phyloP scores from a whole-genome alignment of 2,329 filamentous ascomycete genomes.

The Seiridium unicorne region DNA sequence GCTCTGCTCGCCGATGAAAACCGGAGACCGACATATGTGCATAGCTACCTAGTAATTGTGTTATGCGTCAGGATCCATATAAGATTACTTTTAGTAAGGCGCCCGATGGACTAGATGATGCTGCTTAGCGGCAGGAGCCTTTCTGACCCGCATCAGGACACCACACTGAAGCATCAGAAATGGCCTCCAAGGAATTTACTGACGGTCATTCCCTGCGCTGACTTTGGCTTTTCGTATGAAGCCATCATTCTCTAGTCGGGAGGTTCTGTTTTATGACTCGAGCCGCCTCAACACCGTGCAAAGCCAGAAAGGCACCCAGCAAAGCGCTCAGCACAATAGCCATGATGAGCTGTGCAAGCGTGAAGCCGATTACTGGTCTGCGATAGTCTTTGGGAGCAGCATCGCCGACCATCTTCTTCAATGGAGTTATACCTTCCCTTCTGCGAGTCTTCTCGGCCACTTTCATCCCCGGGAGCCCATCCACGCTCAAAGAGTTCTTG shows the following conservation, averaged over 20 bases:
- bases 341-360: background rate
- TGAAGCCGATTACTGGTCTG: background rate
- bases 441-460: slow-evolving; percentile 27
- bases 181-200: too few relatives aligned
- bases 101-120: too few relatives aligned
- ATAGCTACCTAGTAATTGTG: too few relatives aligned
- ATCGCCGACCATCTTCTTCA: slow-evolving; percentile 38
- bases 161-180: too few relatives aligned
- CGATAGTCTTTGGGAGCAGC: slow-evolving; percentile 20
- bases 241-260: background rate
- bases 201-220: too few relatives aligned
- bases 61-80: too few relatives aligned
- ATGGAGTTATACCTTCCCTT: slow-evolving; percentile 29
- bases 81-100: too few relatives aligned
- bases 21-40: too few relatives aligned
- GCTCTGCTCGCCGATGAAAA: too few relatives aligned
- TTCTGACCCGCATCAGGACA: too few relatives aligned
- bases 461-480: slow-evolving; percentile 35
- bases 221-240: too few relatives aligned
- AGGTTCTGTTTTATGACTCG: background rate
- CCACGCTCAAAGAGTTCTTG: slow-evolving; percentile 38
- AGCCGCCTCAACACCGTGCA: background rate
- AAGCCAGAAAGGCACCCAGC: background rate
- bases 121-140: too few relatives aligned
- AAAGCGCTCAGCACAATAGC: slow-evolving; percentile 8